Percentiles rank a stretch among this genome's conserved stretches.
Evolutionary conservation across 2,329 filamentous ascomycete genomes (phyloP).

Genomic region (Ilyonectria sp.): DNA sequence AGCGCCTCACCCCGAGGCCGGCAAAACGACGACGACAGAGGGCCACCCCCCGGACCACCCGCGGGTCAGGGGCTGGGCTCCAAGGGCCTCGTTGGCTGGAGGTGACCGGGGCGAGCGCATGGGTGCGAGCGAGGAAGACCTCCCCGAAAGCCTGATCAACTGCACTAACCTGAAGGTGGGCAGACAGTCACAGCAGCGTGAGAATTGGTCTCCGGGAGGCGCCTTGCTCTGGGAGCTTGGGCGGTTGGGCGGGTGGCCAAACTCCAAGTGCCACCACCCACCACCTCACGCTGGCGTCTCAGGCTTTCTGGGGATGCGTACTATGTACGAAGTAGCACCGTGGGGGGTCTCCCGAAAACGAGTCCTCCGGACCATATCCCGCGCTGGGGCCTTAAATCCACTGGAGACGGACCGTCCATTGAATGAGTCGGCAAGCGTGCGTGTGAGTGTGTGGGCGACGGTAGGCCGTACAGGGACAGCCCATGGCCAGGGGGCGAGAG

Average conservation of each 20-base stretch:
- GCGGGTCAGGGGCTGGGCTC: slow-evolving; percentile 31
- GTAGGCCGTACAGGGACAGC: slow-evolving; percentile 41
- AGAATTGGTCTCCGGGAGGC: slow-evolving; percentile 34
- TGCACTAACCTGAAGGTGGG: slow-evolving; percentile 35
- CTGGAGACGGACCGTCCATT: slow-evolving; percentile 35
- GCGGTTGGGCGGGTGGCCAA: slow-evolving; percentile 22
- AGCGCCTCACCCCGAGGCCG: slow-evolving; percentile 41
- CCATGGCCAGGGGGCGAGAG: slow-evolving; percentile 41
- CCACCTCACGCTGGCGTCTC: slow-evolving; percentile 15
- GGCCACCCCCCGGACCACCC: slow-evolving; percentile 34
- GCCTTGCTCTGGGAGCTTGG: slow-evolving; percentile 23
- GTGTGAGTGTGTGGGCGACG: slow-evolving; percentile 39
- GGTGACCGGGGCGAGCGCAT: slow-evolving; percentile 19
- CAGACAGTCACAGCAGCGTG: slow-evolving; percentile 39
- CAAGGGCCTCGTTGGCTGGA: slow-evolving; percentile 36
- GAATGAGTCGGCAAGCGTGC: slow-evolving; percentile 35
- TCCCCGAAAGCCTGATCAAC: slow-evolving; percentile 36
- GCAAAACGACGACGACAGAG: slow-evolving; percentile 34
- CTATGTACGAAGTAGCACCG: slow-evolving; percentile 1
- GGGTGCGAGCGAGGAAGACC: slow-evolving; percentile 25
- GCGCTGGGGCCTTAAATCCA: slow-evolving; percentile 21
- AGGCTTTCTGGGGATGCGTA: slow-evolving; percentile 21
- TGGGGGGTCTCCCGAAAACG: slow-evolving; percentile 33
- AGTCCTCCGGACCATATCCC: slow-evolving; percentile 40
- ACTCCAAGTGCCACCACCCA: slow-evolving; percentile 9